phyloP scores from a whole-genome alignment of 805 yeast genomes.

The Hanseniaspora occidentalis region DNA sequence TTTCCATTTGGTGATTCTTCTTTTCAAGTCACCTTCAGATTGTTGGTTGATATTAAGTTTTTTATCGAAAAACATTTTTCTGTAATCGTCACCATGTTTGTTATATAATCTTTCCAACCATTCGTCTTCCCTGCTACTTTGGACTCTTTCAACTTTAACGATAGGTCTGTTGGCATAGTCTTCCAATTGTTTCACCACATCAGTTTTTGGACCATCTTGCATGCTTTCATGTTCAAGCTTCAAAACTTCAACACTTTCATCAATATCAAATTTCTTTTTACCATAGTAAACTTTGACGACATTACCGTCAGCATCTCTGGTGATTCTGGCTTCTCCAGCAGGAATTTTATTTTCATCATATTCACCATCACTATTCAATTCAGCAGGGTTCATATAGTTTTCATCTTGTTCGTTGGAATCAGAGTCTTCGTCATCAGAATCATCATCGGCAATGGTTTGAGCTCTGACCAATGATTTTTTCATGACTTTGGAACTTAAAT shows the following conservation, averaged over 20 bases:
- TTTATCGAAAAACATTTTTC: conserved; percentile 85
- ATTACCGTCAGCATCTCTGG: conserved; percentile 57
- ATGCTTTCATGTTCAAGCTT: conserved; percentile 16
- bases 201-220: conserved; percentile 24
- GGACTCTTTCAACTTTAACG: conserved; percentile 38
- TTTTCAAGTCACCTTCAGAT: conserved; percentile 70
- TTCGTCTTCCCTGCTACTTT: conserved; percentile 59
- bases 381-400: conserved; percentile 14
- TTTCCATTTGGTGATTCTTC: conserved; percentile 63
- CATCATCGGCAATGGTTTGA: conserved; percentile 19
- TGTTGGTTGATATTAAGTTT: conserved; percentile 75
- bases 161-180: conserved; percentile 35
- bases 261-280: conserved; percentile 28
- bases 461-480: conserved; percentile 22
- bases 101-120: conserved; percentile 56
- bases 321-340: conserved; percentile 66
- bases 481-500: conserved; percentile 29
- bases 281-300: conserved; percentile 62
- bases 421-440: conserved; percentile 16
- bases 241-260: conserved; percentile 22
- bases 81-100: conserved; percentile 81
- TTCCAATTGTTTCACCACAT: conserved; percentile 60
- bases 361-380: conserved; percentile 22
- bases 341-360: conserved; percentile 44
- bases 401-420: conserved; percentile 9